Conservation (phyloP, 257 asterid species). For the Thymus mandschuricus region DNA sequence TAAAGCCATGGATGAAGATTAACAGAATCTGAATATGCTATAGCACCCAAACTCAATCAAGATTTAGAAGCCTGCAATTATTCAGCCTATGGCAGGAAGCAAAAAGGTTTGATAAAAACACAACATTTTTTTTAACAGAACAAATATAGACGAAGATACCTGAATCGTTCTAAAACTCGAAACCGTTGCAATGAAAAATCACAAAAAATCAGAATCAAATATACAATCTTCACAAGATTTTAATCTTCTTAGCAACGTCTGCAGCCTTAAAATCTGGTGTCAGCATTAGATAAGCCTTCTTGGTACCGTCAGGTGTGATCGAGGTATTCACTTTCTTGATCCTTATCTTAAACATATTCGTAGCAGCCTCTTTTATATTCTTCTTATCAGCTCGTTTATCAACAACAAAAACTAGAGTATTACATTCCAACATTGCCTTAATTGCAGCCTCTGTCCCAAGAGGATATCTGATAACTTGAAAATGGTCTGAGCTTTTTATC, state of each 20-base stretch:
- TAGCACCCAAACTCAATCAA: conserved; percentile 2
- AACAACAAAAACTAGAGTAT: conserved; percentile 71
- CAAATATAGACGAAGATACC: neutral
- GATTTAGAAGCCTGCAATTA: neutral
- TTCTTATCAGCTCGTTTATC: conserved; percentile 68
- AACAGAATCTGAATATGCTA: neutral
- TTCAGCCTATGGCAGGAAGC: neutral
- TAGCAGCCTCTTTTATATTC: conserved; percentile 54
- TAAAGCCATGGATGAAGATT: too few species aligned
- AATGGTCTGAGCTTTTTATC: conserved; percentile 34
- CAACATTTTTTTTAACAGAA: too few species aligned
- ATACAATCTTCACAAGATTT: conserved; percentile 41
- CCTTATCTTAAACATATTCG: conserved; percentile 47
- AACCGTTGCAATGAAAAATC: neutral
- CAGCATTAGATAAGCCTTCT: conserved; percentile 69
- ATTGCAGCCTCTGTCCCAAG: conserved; percentile 57
- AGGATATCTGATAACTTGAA: conserved; percentile 59
- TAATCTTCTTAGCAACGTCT: conserved; percentile 67
- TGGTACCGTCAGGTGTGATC: conserved; percentile 57
- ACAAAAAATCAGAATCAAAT: neutral
- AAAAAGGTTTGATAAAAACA: neutral
- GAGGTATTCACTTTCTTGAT: conserved; percentile 67
- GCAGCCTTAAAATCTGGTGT: conserved; percentile 48
- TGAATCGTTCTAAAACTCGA: neutral
- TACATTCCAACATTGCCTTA: conserved; percentile 46